Percentiles rank a stretch among this genome's conserved stretches.
These are phyloP conservation scores for Lithospermum erythrorhizon DNA, from an alignment of 257 asterid species.

Conservation along the genomic window DNA sequence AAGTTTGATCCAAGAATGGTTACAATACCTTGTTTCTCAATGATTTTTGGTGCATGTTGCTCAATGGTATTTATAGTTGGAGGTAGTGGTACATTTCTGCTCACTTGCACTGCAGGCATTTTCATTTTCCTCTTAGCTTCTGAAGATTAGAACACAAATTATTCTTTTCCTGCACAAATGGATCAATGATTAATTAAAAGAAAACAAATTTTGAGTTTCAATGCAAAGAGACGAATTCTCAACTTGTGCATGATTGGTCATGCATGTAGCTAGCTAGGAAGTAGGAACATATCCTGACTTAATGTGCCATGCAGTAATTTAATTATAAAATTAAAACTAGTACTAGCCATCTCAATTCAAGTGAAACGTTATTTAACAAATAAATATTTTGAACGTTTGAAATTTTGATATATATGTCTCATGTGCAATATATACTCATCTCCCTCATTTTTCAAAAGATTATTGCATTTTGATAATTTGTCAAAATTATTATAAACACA, in stretches of 20 bases:
- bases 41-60: background rate
- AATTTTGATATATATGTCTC: too few species aligned
- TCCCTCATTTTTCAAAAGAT: too few species aligned
- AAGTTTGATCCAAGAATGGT: conserved; percentile 2
- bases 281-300: too few species aligned
- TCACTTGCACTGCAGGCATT: background rate
- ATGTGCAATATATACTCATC: too few species aligned
- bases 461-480: too few species aligned
- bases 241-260: background rate
- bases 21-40: conserved; percentile 1
- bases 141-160: background rate
- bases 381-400: too few species aligned
- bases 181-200: background rate
- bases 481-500: too few species aligned
- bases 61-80: background rate
- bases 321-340: too few species aligned
- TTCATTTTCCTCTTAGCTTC: background rate
- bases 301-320: too few species aligned
- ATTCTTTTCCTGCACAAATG: background rate
- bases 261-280: too few species aligned
- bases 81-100: background rate
- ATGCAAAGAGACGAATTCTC: background rate
- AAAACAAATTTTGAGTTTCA: background rate
- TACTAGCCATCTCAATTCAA: too few species aligned
- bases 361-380: too few species aligned